phyloP scores from a whole-genome alignment of 805 yeast genomes.

The Blastobotrys chiropterorum region DNA sequence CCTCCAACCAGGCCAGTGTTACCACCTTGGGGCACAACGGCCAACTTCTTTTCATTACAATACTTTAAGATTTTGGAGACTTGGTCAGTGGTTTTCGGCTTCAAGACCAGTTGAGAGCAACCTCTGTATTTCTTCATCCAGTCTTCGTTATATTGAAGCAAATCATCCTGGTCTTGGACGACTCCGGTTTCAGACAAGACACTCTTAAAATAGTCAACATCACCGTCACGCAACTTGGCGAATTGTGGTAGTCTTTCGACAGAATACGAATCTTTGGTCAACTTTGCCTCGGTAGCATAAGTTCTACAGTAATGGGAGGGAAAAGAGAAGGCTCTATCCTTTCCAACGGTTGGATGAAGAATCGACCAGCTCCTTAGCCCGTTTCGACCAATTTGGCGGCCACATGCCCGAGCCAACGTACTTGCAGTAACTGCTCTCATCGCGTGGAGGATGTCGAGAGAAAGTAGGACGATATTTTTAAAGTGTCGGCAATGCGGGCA shows the following conservation, averaged over 20 bases:
- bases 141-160: conserved; percentile 67
- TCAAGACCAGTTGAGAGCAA: conserved; percentile 71
- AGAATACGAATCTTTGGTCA: conserved; percentile 66
- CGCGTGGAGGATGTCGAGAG: background rate
- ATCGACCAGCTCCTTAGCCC: background rate
- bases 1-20: conserved; percentile 97
- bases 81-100: conserved; percentile 76
- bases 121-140: conserved; percentile 94
- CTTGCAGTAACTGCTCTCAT: background rate
- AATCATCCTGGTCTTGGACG: conserved; percentile 18
- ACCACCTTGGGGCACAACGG: conserved; percentile 96
- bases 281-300: conserved; percentile 10
- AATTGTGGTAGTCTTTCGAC: conserved; percentile 45
- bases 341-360: background rate
- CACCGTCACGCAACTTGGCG: conserved; percentile 48
- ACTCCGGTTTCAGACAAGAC: conserved; percentile 47
- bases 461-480: background rate
- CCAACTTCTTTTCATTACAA: conserved; percentile 69
- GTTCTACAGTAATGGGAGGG: no score
- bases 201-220: conserved; percentile 53
- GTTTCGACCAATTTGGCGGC: background rate
- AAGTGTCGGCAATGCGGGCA: background rate
- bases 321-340: no score
- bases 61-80: conserved; percentile 69
- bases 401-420: background rate